Evolutionary conservation across 192 early-diverging fungal genomes (phyloP), one percentile per base, ranked within the genome.

Genomic region (Backusella westeae): DNA sequence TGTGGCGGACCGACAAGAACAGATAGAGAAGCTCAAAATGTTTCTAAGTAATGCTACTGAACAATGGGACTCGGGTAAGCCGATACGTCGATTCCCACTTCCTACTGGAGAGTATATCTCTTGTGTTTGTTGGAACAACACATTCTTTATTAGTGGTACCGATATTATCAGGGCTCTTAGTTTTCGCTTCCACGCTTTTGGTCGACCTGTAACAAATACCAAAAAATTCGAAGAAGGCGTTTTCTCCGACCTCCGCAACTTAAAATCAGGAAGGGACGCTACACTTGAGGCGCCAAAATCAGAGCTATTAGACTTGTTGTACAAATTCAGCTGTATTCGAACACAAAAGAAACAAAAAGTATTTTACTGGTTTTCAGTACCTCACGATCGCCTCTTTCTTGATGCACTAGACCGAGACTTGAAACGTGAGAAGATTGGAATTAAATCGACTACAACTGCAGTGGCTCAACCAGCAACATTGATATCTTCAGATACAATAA

Each of bases 331-430:
- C 66, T 98, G 97, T 83, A 95, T 99, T 76, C 91, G 97, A 38
- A 97, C 96, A 1, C 97, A 98, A 82, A 99, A 98, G 89, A 98
- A 98, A 86, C 98, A 99, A 86, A 98, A 98, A 72, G 98, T 99
- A 21, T 99, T 98, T 82, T 97, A 92, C 79, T 99, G 98, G 97
- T 93, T 91, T 81, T 93, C 95, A 21, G 98, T 99, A 29, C 93
- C 92, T 10, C 97, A 97, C 80, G 97, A 99, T 79, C 80, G 93
- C 39, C 90, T 99, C 41, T 99, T 99, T 80, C 87, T 94, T 53
- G 97, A 99, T 81, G 97, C 97, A 2, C 88, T 98, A 59, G 96
- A 99, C 82, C 90, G 97, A 38, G 96, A 99, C 80, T 83, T 98
- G 15, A 99, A 98, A 87, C 90, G 96, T 32, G 97, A 98, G 82